Evolutionary conservation across 768 basidiomycete species (phyloP).

Genomic region (Pleurotus tuber-regium): DNA sequence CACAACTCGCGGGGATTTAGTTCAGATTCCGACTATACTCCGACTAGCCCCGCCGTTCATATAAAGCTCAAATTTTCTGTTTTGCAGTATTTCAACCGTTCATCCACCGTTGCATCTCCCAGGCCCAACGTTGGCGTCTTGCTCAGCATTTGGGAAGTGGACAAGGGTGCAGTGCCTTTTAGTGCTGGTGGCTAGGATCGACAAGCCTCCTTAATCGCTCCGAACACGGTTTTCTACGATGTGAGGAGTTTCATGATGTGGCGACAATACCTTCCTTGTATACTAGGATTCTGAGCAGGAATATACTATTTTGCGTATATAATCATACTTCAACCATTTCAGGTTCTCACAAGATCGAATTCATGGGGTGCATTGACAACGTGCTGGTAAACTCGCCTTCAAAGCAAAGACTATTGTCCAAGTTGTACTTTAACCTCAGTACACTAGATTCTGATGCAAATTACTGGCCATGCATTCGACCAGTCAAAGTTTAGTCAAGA

Average conservation of each 20-base stretch:
- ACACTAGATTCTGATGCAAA: no score
- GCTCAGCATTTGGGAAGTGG: conserved; percentile 51
- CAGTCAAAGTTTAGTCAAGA: no score
- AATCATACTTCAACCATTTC: no score
- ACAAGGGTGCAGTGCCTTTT: conserved; percentile 31
- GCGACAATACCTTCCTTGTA: conserved; percentile 43
- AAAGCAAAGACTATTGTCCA: no score
- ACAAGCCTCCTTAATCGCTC: conserved; percentile 84
- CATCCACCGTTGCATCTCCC: conserved; percentile 44
- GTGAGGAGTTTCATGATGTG: conserved; percentile 87
- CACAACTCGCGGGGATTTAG: neutral
- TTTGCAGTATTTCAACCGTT: conserved; percentile 28
- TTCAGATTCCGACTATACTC: conserved; percentile 19
- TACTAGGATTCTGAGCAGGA: no score
- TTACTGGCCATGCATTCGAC: no score
- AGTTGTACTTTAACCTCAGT: no score
- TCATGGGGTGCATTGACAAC: no score
- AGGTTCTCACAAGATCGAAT: no score
- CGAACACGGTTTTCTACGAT: conserved; percentile 64
- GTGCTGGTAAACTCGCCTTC: no score
- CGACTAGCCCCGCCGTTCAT: conserved; percentile 20
- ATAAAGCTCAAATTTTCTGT: conserved; percentile 14
- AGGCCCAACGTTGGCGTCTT: conserved; percentile 55
- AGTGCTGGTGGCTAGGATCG: conserved; percentile 47
- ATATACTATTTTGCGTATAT: no score